Evolutionary conservation across 2,329 filamentous ascomycete species (phyloP).

Genomic region (Pseudogymnoascus sp.): DNA sequence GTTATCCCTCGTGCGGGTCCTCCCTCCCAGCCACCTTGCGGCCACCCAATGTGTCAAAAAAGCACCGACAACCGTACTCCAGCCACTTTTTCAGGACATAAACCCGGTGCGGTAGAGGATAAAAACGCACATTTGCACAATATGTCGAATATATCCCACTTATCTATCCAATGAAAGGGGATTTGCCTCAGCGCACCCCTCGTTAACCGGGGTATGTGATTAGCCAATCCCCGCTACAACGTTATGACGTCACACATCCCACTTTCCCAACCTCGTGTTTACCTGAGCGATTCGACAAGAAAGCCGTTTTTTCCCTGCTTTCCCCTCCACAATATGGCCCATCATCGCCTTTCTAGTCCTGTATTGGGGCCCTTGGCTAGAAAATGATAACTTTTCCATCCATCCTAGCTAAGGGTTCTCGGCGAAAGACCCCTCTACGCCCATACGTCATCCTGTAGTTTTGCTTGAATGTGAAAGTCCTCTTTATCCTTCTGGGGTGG

Average conservation of each 20-base stretch:
- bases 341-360: not conserved
- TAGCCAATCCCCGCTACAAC: not conserved
- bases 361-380: not conserved
- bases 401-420: not conserved
- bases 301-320: not conserved
- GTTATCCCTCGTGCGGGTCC: not conserved
- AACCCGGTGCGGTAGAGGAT: not conserved
- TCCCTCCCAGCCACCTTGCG: not conserved
- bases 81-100: not conserved
- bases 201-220: not conserved
- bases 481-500: not conserved
- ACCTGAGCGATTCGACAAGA: not conserved
- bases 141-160: not conserved
- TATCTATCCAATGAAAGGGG: not conserved
- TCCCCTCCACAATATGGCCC: not conserved
- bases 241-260: conserved; percentile 1
- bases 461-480: conserved; percentile 1
- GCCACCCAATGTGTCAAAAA: not conserved
- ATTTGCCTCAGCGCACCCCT: not conserved
- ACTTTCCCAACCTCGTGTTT: conserved; percentile 2
- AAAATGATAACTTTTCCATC: not conserved
- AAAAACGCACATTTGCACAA: not conserved
- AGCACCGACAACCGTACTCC: no score
- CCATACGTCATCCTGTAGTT: not conserved
- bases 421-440: not conserved